Base-by-base conservation (phyloP, 2,329 filamentous ascomycete species). In the Calonectria ilicicola region DNA sequence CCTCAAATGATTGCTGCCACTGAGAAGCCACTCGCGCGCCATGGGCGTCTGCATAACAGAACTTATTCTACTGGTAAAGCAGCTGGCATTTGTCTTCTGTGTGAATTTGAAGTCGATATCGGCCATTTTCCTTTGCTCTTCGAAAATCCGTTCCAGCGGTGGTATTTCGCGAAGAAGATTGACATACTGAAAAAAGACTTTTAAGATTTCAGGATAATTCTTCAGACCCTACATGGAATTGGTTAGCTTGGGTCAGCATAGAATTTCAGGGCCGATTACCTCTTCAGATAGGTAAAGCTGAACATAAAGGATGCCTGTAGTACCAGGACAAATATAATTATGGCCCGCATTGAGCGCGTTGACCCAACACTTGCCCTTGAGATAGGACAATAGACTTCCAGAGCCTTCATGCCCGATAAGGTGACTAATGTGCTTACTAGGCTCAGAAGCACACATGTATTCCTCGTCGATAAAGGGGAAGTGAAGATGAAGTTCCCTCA, bases 51-150 rank as follows among this genome's bases (percentile, higher is more conserved):
- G 97, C 97, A 99, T 98, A 21, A 95, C 91, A 21, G 93, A 92
- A 80, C 93, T 95, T 75, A 95, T 91, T 73, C 91, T 92, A 86
- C 95, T 98, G 0, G 95, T 97, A 79, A 98, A 98, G 32, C 93
- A 91, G 81, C 93, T 97, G 2, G 96, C 95, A 1, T 94, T 94
- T 2, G 92, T 94, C 87, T 98, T 98, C 82, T 98, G 95, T 84
- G 93, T 95, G 85, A 98, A 99, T 76, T 94, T 94, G 88, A 99
- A 99, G 78, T 98, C 94, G 15, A 98, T 95, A 77, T 98, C 96
- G 53, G 94, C 93, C 85, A 98, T 92, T 42, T 93, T 92, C 83
- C 95, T 96, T 83, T 97, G 94, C 84, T 99, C 97, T 38, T 98
- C 91, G 72, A 97, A 96, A 70, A 98, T 95, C 97, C 97, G 98